These are phyloP conservation scores for Anastatica hierochuntica DNA, from an alignment of 345 rosid species.

Conservation along the genomic window DNA sequence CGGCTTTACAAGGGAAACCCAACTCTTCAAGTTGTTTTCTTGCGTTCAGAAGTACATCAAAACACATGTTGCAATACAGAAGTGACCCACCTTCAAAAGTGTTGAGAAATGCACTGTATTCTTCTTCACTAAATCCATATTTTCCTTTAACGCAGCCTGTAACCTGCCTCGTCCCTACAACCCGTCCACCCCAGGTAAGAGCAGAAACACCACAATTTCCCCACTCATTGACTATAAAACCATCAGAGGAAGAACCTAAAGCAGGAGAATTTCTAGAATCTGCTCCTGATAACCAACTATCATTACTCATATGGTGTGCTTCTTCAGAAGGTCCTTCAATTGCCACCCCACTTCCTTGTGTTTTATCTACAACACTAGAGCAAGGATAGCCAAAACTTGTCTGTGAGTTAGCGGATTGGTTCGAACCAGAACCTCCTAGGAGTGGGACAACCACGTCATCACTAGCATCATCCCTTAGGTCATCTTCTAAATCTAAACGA, in stretches of 20 bases:
- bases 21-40: slow-evolving; percentile 92
- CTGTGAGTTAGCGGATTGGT: slow-evolving; percentile 32
- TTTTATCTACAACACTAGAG: slow-evolving; percentile 31
- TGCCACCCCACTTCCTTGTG: slow-evolving; percentile 40
- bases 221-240: slow-evolving; percentile 63
- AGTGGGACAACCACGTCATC: slow-evolving; percentile 43
- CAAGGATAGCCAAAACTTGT: slow-evolving; percentile 33
- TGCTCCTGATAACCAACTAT: slow-evolving; percentile 54
- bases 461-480: slow-evolving; percentile 25
- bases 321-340: slow-evolving; percentile 89
- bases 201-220: slow-evolving; percentile 64
- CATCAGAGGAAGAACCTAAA: slow-evolving; percentile 45
- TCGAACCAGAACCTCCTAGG: slow-evolving; percentile 40
- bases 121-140: slow-evolving; percentile 59
- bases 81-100: slow-evolving; percentile 93
- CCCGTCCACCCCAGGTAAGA: slow-evolving; percentile 96
- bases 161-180: slow-evolving; percentile 67
- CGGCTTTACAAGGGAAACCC: slow-evolving; percentile 94
- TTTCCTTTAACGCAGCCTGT: slow-evolving; percentile 46
- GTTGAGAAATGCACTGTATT: slow-evolving; percentile 69
- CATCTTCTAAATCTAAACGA: slow-evolving; percentile 40
- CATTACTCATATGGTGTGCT: slow-evolving; percentile 45
- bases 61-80: slow-evolving; percentile 88
- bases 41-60: slow-evolving; percentile 81
- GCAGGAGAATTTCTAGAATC: slow-evolving; percentile 57